phyloP scores from a whole-genome alignment of 1,284 basidiomycete genomes.

The Ustilago tritici region DNA sequence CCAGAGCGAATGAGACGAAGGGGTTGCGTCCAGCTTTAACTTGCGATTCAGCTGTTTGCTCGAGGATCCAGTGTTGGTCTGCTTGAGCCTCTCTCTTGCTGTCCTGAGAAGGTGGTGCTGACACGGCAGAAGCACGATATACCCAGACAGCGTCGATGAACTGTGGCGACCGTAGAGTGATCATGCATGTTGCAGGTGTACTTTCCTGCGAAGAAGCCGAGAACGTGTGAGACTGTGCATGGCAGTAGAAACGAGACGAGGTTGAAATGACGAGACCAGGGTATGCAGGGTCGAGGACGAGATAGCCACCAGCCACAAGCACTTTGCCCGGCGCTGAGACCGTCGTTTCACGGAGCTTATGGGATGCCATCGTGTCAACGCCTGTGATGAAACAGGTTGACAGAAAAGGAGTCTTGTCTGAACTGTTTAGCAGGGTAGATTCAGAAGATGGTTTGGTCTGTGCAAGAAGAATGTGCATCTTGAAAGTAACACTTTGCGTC shows the following conservation, averaged over 20 bases:
- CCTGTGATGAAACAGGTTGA: too few relatives aligned
- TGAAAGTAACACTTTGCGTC: slow-evolving; percentile 32
- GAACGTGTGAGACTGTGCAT: slow-evolving; percentile 56
- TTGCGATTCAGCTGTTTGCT: slow-evolving; percentile 45
- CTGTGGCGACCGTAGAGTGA: slow-evolving; percentile 89
- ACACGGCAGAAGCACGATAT: slow-evolving; percentile 74
- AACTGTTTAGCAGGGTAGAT: neutral
- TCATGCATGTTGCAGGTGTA: slow-evolving; percentile 22
- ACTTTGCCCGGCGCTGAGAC: slow-evolving; percentile 96
- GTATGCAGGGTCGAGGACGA: slow-evolving; percentile 68
- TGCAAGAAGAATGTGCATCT: slow-evolving; percentile 15
- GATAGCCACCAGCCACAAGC: slow-evolving; percentile 74
- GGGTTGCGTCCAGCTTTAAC: slow-evolving; percentile 77
- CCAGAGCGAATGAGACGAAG: slow-evolving; percentile 88
- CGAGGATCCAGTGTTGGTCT: slow-evolving; percentile 32
- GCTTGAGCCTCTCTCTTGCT: neutral
- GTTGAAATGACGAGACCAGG: slow-evolving; percentile 75
- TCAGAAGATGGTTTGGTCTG: neutral
- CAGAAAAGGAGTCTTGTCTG: too few relatives aligned
- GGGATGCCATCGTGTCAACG: slow-evolving; percentile 12
- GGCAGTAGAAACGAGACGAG: slow-evolving; percentile 90
- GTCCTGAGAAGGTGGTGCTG: neutral
- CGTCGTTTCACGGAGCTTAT: slow-evolving; percentile 63
- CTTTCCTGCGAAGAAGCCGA: neutral
- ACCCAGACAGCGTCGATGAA: slow-evolving; percentile 84